Base-by-base conservation (phyloP, 2,329 filamentous ascomycete species). In the Xylaria sp. region DNA sequence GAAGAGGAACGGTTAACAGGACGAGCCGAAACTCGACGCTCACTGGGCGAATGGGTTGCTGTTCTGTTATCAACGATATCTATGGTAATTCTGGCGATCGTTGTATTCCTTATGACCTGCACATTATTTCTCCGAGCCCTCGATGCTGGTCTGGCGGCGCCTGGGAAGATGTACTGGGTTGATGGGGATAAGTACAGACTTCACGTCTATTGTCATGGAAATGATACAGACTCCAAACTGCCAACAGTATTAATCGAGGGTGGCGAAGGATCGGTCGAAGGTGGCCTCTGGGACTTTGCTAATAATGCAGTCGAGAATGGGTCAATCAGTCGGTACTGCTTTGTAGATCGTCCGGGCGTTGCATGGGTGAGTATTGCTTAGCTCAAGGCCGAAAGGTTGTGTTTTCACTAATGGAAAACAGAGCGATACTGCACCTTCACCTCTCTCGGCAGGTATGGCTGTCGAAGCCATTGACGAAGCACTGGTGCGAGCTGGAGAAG, bases 1-100 rank as follows among this genome's bases (percentile, higher is more conserved):
- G 96, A 98, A 79, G 96, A 99, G 78, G 91, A 97, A 79, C 89
- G 96, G 31, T 84, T 98, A 23, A 98, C 95, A 0, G 96, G 96
- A 11, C 91, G 95, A 15, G 88, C 92, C 36, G 95, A 99, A 82
- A 93, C 92, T 11, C 88, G 94, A 28, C 89, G 94, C 33, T 92
- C 93, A 0, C 80, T 97, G 5, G 83, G 87, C 49, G 93, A 98
- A 82, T 98, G 96, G 95, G 81, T 90, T 5, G 91, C 90, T 51
- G 93, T 99, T 15, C 82, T 97, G 3, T 77, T 90, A 3, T 91
- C 93, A 31, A 94, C 92, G 1, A 81, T 94, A 56, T 85, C 92
- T 48, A 88, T 97, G 76, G 81, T 88, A 23, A 74, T 93, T 68
- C 89, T 96, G 76, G 88, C 89, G 28, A 75, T 90, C 54, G 90